Evolutionary conservation across 805 yeast genomes (phyloP), one percentile per base, ranked within the genome.

Genomic region (Wickerhamiella lipophila): DNA sequence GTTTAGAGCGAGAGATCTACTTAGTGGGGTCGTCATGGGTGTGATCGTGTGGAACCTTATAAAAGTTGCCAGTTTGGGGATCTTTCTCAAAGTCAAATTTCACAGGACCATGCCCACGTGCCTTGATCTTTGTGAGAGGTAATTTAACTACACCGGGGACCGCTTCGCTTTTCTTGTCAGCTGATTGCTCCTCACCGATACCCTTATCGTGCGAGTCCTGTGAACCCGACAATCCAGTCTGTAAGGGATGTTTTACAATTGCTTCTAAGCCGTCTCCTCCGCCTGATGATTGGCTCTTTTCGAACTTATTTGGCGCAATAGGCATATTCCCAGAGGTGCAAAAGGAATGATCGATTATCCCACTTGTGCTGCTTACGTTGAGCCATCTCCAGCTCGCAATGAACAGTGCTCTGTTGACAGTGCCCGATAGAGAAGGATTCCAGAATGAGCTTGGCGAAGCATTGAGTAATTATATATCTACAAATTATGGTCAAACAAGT

Each of bases 401-500:
- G 49, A 43, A 46, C 19, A 27, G 27, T n/a, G 27, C 23, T n/a
- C 23, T 46, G 32, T 27, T 46, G 29, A 42, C 35, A 15, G 38
- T 46, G 15, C 44, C 49, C 3, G 49, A 38, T 30, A 16, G 50
- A 9, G 36, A 22, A 12, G 43, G 46, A 2, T 18, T 19, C 13
- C 29, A 27, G 12, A 30, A 30, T 8, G 36, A 21, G 15, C 47
- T 48, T 26, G 29, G 19, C 3, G 32, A 18, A 11, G 51, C 51
- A 6, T 19, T 49, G n/a, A 58, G 69, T 2, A 64, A 64, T 11
- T 60, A 75, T 30, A 79, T 81, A 32, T 65, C 72, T 38, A 58
- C 63, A 25, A 79, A 76, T 47, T 69, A 68, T 46, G 68, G 66
- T 49, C 77, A 73, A 53, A 63, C 69, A 9, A 61, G 74, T 2